Conservation (phyloP, 805 yeast species). For the Saccharomyces jurei region DNA sequence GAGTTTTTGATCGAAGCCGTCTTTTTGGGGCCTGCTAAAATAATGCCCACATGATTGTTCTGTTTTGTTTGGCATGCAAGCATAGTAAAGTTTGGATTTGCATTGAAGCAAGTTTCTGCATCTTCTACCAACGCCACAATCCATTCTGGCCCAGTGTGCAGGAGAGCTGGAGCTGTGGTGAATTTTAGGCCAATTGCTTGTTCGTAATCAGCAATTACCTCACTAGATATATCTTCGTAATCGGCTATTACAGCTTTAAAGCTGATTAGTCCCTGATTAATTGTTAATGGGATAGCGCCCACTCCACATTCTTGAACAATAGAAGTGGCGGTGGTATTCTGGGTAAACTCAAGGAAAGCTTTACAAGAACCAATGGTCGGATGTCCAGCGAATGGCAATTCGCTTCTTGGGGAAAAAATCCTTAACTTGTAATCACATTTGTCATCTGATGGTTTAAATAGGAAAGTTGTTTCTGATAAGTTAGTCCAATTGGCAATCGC, state of each 20-base stretch:
- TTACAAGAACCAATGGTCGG: conserved; percentile 49
- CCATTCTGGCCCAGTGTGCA: conserved; percentile 44
- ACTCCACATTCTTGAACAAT: conserved; percentile 39
- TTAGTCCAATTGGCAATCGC: conserved; percentile 52
- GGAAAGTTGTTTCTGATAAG: conserved; percentile 50
- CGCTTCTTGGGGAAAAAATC: conserved; percentile 41
- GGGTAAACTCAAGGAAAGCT: conserved; percentile 37
- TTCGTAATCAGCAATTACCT: conserved; percentile 6
- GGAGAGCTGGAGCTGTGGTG: conserved; percentile 20
- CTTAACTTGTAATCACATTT: conserved; percentile 42
- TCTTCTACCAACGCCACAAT: conserved; percentile 30
- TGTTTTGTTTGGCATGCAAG: conserved; percentile 16
- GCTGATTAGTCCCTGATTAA: conserved; percentile 18
- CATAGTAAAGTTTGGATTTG: conserved; percentile 28
- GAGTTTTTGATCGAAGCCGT: conserved; percentile 18
- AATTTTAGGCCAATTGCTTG: conserved; percentile 7
- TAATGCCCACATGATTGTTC: conserved; percentile 30
- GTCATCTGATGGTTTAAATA: conserved; percentile 34
- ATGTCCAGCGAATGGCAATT: conserved; percentile 58
- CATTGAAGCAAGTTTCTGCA: conserved; percentile 29
- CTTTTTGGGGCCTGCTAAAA: conserved; percentile 32
- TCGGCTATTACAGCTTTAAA: conserved; percentile 24
- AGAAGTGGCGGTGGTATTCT: conserved; percentile 18
- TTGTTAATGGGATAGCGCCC: conserved; percentile 35
- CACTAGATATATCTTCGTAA: conserved; percentile 10